Base-by-base conservation (phyloP, 768 basidiomycete genomes). In the Clitopilus passeckerianus region DNA sequence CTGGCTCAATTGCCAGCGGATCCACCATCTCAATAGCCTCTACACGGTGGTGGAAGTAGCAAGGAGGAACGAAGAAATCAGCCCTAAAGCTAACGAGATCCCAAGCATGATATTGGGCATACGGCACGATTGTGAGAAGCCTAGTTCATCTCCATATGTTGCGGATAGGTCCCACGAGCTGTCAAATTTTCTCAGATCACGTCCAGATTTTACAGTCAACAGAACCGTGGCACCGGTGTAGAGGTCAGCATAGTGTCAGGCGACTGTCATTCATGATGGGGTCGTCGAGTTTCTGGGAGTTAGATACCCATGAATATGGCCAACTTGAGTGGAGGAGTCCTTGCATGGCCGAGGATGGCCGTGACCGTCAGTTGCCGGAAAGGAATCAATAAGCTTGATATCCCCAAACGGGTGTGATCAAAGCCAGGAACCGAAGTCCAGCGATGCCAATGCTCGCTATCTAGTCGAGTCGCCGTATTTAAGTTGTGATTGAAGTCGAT, bases 11-110 rank as follows among this genome's bases (percentile, higher is more conserved):
- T n/a, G 56, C 35, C 53, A 59, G 53, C 33, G 60, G 33, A 35
- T 60, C 59, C 57, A 44, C 34, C 64, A 65, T 63, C 34, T 44
- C 44, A 23, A 33, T 58, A 9, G 22, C 20, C 46, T 20, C 46
- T 50, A 50, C 46, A 4, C 12, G 37, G 53, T 50, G 44, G 56
- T 44, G 56, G 61, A 18, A 52, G 35, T 44, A 27, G 55, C 6
- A 30, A 44, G 18, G 24, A 22, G 27, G 6, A 27, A 37, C 37
- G 20, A 27, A 23, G 7, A 43, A 53, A 15, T 5, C n/a, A 34
- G 46, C 46, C n/a, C 27, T 16, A 50, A 23, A 20, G n/a, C 52
- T 30, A 55, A 35, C 58, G 6, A 43, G 55, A 50, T 15, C 34
- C 41, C 34, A 53, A 6, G 53, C 27, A 23, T 41, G 54, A 58